Evolutionary conservation across 306 rosid genomes (phyloP).

Genomic region (Prunus mume): DNA sequence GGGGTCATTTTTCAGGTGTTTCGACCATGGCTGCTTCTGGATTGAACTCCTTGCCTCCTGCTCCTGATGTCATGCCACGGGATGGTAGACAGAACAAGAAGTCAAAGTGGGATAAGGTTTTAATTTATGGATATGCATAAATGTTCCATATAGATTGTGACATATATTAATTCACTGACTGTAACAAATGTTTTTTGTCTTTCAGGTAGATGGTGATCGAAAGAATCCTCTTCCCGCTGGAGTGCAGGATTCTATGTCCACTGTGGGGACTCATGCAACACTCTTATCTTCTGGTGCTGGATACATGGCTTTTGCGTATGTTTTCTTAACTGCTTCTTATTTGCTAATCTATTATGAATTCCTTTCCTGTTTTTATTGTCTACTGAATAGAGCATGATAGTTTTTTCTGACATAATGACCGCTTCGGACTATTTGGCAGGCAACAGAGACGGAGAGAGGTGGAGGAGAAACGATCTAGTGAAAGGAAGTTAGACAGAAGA

Average conservation of each 20-base stretch:
- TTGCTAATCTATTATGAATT: background rate
- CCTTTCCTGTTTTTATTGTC: constrained; percentile 12
- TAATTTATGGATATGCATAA: constrained; percentile 2
- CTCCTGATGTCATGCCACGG: constrained; percentile 48
- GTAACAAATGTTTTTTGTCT: constrained; percentile 19
- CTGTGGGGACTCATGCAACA: constrained; percentile 65
- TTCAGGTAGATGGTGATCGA: constrained; percentile 76
- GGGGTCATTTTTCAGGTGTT: constrained; percentile 35
- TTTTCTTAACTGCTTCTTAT: constrained; percentile 10
- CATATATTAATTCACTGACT: constrained; percentile 15
- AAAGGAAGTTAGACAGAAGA: constrained; percentile 71
- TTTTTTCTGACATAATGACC: background rate
- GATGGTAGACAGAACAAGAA: constrained; percentile 60
- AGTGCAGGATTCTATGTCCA: constrained; percentile 56
- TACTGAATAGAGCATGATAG: background rate
- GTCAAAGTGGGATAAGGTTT: constrained; percentile 59
- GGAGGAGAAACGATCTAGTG: constrained; percentile 81
- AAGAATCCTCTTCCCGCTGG: constrained; percentile 63
- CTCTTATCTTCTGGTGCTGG: constrained; percentile 79
- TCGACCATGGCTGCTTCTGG: constrained; percentile 44
- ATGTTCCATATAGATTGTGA: constrained; percentile 11
- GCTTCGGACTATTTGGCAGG: background rate
- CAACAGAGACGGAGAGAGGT: constrained; percentile 65
- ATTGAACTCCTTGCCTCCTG: constrained; percentile 43
- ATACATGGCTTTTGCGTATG: constrained; percentile 86